These are phyloP conservation scores for Nosema bombycis DNA, from an alignment of 371 early-diverging fungal genomes.

Conservation along the genomic window DNA sequence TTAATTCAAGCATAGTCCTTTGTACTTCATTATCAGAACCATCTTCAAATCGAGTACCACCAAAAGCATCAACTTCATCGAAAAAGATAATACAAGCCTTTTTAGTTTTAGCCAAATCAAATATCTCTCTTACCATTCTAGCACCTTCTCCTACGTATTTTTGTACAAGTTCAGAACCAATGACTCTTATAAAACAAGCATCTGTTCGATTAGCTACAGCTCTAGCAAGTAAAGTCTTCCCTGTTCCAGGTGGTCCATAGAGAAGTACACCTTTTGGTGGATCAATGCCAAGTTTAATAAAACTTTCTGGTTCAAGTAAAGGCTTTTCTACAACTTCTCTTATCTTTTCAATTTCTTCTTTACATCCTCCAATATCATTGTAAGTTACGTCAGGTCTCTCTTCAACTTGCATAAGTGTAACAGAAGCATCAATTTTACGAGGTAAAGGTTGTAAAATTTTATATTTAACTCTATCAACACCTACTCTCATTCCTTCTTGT, in stretches of 20 bases:
- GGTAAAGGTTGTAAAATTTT: constrained; percentile 97
- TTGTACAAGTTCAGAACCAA: constrained; percentile 97
- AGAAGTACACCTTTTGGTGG: constrained; percentile 94
- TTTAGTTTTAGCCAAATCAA: constrained; percentile 94
- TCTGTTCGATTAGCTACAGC: constrained; percentile 98
- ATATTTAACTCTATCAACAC: constrained; percentile 95
- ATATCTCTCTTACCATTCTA: constrained; percentile 96
- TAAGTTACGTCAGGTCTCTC: constrained; percentile 99
- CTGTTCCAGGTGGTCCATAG: constrained; percentile 97
- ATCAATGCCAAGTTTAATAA: constrained; percentile 83
- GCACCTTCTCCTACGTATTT: constrained; percentile 98
- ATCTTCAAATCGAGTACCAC: constrained; percentile 88
- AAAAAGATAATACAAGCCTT: constrained; percentile 99
- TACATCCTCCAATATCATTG: constrained; percentile 95
- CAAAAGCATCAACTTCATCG: constrained; percentile 99
- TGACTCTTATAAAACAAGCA: constrained; percentile 97
- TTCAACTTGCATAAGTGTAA: constrained; percentile 99
- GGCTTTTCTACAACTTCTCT: constrained; percentile 98
- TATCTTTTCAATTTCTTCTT: constrained; percentile 97
- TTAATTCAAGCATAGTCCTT: constrained; percentile 97
- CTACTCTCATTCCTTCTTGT: constrained; percentile 98
- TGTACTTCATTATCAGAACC: constrained; percentile 98
- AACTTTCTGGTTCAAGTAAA: constrained; percentile 77
- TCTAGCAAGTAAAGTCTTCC: constrained; percentile 97
- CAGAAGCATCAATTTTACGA: constrained; percentile 95